Base-by-base conservation (phyloP, 441 rosid species). In the Iberis amara region DNA sequence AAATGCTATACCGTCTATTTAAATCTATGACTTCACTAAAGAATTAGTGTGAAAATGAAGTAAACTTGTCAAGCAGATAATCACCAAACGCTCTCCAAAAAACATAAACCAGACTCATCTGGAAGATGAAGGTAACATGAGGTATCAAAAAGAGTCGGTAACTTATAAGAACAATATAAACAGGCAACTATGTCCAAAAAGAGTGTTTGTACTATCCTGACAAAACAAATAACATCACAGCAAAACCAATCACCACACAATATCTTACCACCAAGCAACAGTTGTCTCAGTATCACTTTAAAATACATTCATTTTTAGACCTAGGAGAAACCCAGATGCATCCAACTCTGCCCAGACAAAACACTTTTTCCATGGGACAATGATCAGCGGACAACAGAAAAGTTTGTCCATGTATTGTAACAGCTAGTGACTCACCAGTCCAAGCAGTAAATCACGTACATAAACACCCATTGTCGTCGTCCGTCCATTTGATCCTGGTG, bases 361-460 rank as follows among this genome's bases (percentile, higher is more conserved):
- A 32, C 12, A 37, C 39, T 2, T 12, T 28, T 37, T 37, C 45
- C 59, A 30, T 8, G n/a, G 27, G 24, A 28, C 27, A 54, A 53
- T 53, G 33, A 62, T n/a, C n/a, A n/a, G n/a, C 18, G 32, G 36
- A 62, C 23, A 1, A 28, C 47, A 39, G 8, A 9, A n/a, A 38
- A 39, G 10, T 2, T 13, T 47, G 57, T 40, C 10, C n/a, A 14
- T 23, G 30, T 26, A 26, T 13, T 18, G 7, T 53, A 43, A 36
- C n/a, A 63, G 41, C 39, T 5, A 2, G 50, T 50, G 52, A 66
- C 79, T 78, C 55, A 89, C 97, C 99, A 86, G 94, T 53, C 99
- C 97, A 43, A 92, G 97, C 51, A 92, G 86, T 71, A 92, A 72
- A 79, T 92, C 99, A 27, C 99, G 95, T 38, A 89, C 74, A 41